phyloP scores from a whole-genome alignment of 1,139 yeast genomes.

The Saccharomyces hybrid region DNA sequence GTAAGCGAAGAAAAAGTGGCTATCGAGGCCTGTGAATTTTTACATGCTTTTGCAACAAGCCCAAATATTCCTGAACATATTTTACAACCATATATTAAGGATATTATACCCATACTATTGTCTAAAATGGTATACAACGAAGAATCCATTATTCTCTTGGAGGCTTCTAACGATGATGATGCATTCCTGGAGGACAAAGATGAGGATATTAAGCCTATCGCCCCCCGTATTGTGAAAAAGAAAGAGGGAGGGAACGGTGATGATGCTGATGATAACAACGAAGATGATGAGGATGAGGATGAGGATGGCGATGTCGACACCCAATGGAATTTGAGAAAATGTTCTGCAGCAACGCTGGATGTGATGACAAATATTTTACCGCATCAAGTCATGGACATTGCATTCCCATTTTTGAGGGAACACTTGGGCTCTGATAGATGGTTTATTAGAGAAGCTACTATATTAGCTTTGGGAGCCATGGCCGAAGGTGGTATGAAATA shows the following conservation, averaged over 20 bases:
- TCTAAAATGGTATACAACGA: constrained; percentile 84
- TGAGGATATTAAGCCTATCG: constrained; percentile 80
- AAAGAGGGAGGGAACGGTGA: constrained; percentile 29
- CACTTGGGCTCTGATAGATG: constrained; percentile 64
- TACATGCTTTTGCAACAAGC: constrained; percentile 65
- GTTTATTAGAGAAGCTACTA: constrained; percentile 90
- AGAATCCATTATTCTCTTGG: constrained; percentile 65
- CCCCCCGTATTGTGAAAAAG: constrained; percentile 54
- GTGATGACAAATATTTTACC: constrained; percentile 65
- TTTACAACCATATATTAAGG: constrained; percentile 49
- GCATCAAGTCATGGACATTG: constrained; percentile 52
- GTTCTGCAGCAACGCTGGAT: constrained; percentile 90
- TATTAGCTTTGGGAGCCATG: constrained; percentile 90
- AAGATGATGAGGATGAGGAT: constrained; percentile 28
- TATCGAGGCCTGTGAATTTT: constrained; percentile 86
- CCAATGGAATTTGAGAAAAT: constrained; percentile 91
- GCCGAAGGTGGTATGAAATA: constrained; percentile 78
- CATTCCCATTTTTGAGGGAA: constrained; percentile 70
- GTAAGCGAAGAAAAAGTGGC: constrained; percentile 63
- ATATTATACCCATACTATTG: constrained; percentile 66
- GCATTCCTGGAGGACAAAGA: constrained; percentile 64
- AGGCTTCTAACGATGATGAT: constrained; percentile 57
- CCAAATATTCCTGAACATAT: constrained; percentile 43
- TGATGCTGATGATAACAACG: constrained; percentile 33
- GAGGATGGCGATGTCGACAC: constrained; percentile 33